Percentiles rank a stretch among this genome's conserved stretches.
Conservation (phyloP, 805 yeast genomes). For the Pichia rugopelliculosa region DNA sequence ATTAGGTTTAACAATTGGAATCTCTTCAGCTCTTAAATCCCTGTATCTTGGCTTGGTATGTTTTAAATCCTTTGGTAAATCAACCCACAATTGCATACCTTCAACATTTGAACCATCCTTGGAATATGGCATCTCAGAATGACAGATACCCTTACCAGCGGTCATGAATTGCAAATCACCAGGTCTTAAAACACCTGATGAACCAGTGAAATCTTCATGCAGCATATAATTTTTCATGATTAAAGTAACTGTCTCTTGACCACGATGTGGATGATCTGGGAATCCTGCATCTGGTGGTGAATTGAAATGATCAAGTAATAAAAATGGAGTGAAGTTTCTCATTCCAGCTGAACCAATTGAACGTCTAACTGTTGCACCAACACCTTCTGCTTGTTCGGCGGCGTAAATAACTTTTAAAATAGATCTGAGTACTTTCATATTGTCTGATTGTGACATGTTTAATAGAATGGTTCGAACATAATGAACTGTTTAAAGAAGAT, state of each 20-base stretch:
- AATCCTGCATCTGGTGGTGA: conserved; percentile 63
- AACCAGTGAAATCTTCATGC: conserved; percentile 83
- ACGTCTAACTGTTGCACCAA: conserved; percentile 79
- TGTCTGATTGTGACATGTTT: not conserved
- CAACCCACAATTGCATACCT: conserved; percentile 88
- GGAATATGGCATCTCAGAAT: conserved; percentile 76
- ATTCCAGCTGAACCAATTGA: conserved; percentile 63
- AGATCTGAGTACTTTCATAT: conserved; percentile 35
- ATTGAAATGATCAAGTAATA: conserved; percentile 74
- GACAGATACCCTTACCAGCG: conserved; percentile 83
- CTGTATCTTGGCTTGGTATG: conserved; percentile 67
- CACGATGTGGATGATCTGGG: conserved; percentile 80
- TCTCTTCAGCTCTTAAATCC: conserved; percentile 61
- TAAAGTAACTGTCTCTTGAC: conserved; percentile 74
- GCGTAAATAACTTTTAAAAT: conserved; percentile 49
- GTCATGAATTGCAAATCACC: conserved; percentile 94
- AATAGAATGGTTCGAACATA: not conserved
- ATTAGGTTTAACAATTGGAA: conserved; percentile 60
- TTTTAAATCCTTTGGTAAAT: conserved; percentile 59
- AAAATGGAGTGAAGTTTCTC: conserved; percentile 75
- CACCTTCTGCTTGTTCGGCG: conserved; percentile 73
- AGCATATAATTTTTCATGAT: conserved; percentile 60
- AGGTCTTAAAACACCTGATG: conserved; percentile 64
- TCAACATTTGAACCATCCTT: conserved; percentile 39
- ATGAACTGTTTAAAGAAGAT: not conserved